Base-by-base conservation (phyloP, 495 filamentous ascomycete genomes). In the Aspergillus funiculosus region DNA sequence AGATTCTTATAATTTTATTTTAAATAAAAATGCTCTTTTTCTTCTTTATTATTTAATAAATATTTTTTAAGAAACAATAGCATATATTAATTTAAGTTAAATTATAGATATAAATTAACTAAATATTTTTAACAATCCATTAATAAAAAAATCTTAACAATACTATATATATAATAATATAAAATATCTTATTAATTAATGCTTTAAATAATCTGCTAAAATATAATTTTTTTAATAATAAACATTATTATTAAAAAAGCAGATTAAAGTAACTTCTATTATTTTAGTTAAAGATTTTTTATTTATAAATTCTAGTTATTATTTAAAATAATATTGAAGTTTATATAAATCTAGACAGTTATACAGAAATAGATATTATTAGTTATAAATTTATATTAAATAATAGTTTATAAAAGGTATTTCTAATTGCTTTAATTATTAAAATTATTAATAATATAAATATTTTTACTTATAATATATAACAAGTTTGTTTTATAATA, bases 361-460 rank as follows among this genome's bases (percentile, higher is more conserved):
- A 11, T 35, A 21, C 14, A 10, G 36, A 36, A 21, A 6, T 36
- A 46, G 4, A 21, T 36, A 36, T 46, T 19, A 21, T 35, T 22
- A 22, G 36, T 46, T 28, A 46, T 24, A 35, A 20, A n/a, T 17
- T 46, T 36, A 46, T 34, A 36, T n/a, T n/a, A n/a, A n/a, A n/a
- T n/a, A n/a, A n/a, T n/a, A n/a, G n/a, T n/a, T n/a, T n/a, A n/a
- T n/a, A n/a, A n/a, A n/a, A n/a, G n/a, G n/a, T n/a, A n/a, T n/a
- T n/a, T n/a, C n/a, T n/a, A n/a, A n/a, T n/a, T n/a, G n/a, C n/a
- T n/a, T n/a, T n/a, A n/a, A n/a, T n/a, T n/a, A n/a, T n/a, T n/a
- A n/a, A n/a, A n/a, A n/a, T n/a, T n/a, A n/a, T n/a, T n/a, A n/a
- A n/a, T n/a, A n/a, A n/a, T n/a, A n/a, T n/a, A n/a, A n/a, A n/a